Conservation (phyloP, 2,329 filamentous ascomycete genomes). For the Calonectria honghensis region DNA sequence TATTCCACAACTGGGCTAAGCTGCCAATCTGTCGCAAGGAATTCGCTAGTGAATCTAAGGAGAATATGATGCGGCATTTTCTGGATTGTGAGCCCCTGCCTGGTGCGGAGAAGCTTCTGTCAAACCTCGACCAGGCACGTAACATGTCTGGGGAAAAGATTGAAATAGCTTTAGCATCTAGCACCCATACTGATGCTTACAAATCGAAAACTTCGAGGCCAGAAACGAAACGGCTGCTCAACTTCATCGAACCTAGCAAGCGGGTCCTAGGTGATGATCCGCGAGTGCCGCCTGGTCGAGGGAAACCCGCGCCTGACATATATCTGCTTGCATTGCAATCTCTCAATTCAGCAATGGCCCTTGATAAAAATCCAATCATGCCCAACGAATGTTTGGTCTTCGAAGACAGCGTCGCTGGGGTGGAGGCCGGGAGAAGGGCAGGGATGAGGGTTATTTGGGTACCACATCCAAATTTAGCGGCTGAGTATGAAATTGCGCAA, state of each 20-base stretch:
- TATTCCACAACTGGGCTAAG: conserved; percentile 81
- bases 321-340: conserved; percentile 80
- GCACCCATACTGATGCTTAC: conserved; percentile 75
- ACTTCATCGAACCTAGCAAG: conserved; percentile 70
- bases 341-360: conserved; percentile 74
- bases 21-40: conserved; percentile 75
- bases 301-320: conserved; percentile 84
- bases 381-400: conserved; percentile 84
- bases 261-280: conserved; percentile 80
- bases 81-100: conserved; percentile 74
- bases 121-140: conserved; percentile 60
- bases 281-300: conserved; percentile 76
- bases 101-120: conserved; percentile 75
- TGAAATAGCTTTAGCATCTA: conserved; percentile 80
- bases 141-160: conserved; percentile 58
- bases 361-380: conserved; percentile 68
- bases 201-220: conserved; percentile 73
- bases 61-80: conserved; percentile 55
- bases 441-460: conserved; percentile 85
- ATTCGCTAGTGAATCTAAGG: conserved; percentile 56
- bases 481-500: conserved; percentile 55
- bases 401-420: conserved; percentile 82
- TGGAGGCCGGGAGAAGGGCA: conserved; percentile 81
- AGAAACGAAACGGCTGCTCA: conserved; percentile 50
- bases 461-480: conserved; percentile 75